Evolutionary conservation across 73 alveolate species (phyloP).

Genomic region (Symbiodinium natans): DNA sequence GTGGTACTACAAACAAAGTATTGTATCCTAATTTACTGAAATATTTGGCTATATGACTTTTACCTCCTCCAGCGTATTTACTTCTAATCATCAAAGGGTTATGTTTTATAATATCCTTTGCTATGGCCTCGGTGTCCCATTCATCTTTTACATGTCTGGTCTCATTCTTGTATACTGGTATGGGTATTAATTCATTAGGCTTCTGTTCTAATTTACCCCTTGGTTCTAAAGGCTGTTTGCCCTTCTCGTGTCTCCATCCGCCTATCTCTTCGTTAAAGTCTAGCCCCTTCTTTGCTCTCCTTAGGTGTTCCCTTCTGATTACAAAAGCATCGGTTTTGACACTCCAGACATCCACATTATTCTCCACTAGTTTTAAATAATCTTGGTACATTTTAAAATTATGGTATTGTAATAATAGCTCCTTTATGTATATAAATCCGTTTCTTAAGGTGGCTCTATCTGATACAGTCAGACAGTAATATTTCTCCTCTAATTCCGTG

Average conservation of each 20-base stretch:
- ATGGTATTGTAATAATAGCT: neutral
- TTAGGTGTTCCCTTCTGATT: neutral
- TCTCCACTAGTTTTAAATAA: neutral
- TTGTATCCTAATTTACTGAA: neutral
- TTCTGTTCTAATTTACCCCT: neutral
- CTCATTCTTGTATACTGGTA: neutral
- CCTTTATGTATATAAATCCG: neutral
- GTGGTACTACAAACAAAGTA: neutral
- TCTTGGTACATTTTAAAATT: neutral
- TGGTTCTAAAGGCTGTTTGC: neutral
- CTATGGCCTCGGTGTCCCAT: neutral
- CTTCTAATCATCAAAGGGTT: constrained; percentile 28
- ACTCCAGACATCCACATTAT: neutral
- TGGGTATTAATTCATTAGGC: no score
- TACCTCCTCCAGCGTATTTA: neutral
- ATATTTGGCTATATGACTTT: neutral
- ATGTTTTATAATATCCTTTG: neutral
- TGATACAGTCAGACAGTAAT: neutral
- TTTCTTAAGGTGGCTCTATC: neutral
- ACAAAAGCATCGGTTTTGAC: constrained; percentile 29
- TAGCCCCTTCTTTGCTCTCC: neutral
- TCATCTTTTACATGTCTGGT: neutral
- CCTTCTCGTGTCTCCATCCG: constrained; percentile 8
- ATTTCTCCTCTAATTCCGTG: no score
- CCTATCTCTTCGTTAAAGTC: neutral